These are phyloP conservation scores for Musa balbisiana DNA, from an alignment of 202 grass and related monocot species.

Conservation along the genomic window DNA sequence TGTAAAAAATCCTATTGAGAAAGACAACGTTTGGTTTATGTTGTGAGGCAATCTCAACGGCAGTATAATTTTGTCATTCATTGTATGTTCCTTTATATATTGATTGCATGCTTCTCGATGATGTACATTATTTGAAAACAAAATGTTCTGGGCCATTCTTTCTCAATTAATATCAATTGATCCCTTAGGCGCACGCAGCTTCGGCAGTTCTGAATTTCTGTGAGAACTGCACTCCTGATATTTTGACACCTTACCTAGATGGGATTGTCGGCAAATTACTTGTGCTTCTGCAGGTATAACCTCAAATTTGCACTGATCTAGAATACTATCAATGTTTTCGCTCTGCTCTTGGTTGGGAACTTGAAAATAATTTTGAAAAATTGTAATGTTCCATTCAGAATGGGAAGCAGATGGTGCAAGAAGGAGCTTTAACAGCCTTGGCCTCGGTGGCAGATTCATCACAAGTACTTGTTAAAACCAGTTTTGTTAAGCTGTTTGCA, in stretches of 20 bases:
- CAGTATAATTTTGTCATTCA: not conserved
- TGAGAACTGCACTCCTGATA: constrained; percentile 63
- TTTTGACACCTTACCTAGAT: constrained; percentile 71
- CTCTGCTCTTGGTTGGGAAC: too few species aligned
- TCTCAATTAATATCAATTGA: not conserved
- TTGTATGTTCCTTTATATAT: not conserved
- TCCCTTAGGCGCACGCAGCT: constrained; percentile 57
- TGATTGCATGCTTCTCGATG: not conserved
- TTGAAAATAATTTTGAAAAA: not conserved
- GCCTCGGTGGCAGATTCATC: constrained; percentile 76
- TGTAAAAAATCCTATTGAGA: too few species aligned
- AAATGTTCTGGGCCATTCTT: not conserved
- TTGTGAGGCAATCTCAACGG: too few species aligned
- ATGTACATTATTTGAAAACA: not conserved
- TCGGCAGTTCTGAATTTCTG: constrained; percentile 73
- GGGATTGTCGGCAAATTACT: constrained; percentile 65
- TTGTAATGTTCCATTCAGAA: constrained; percentile 40
- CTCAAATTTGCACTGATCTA: constrained; percentile 16
- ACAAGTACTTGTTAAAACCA: constrained; percentile 35
- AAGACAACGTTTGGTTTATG: too few species aligned
- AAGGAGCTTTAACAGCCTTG: constrained; percentile 86
- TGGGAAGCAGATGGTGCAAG: constrained; percentile 94
- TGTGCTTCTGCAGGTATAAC: constrained; percentile 56
- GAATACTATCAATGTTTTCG: constrained; percentile 5
- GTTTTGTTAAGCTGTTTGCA: not conserved